These are phyloP conservation scores for Orbilia quercus DNA, from an alignment of 2,329 filamentous ascomycete genomes.

Conservation along the genomic window DNA sequence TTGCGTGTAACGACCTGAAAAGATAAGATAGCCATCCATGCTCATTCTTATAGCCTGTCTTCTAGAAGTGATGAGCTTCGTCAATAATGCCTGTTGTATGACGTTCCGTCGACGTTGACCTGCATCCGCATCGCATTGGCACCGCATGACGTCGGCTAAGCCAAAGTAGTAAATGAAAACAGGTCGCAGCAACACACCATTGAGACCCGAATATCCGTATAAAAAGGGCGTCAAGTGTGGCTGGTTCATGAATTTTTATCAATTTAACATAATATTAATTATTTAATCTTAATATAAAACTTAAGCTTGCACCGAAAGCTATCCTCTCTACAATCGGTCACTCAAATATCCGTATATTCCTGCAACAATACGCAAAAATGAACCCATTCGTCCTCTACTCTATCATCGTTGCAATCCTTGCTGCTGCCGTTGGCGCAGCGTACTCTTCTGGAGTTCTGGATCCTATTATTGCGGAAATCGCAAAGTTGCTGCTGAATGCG, in stretches of 20 bases:
- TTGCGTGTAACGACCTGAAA: too few species aligned
- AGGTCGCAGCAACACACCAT: not conserved
- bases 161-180: not conserved
- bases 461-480: conserved; percentile 63
- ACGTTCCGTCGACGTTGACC: conserved; percentile 10
- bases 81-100: conserved; percentile 6
- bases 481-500: conserved; percentile 63
- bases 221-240: not conserved
- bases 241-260: too few species aligned
- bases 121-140: not conserved
- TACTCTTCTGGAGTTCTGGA: conserved; percentile 64
- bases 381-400: conserved; percentile 60
- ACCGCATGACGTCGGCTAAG: conserved; percentile 1
- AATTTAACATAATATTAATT: too few species aligned
- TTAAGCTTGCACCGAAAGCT: too few species aligned
- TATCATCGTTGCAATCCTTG: conserved; percentile 60
- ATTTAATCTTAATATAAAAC: too few species aligned
- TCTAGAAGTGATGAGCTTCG: not conserved
- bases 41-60: not conserved
- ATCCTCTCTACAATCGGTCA: too few species aligned
- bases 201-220: not conserved
- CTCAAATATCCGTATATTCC: too few species aligned
- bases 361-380: conserved; percentile 22
- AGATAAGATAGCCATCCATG: not conserved
- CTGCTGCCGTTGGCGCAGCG: conserved; percentile 61